A percentile compares a stretch with the other conserved stretches of the same genome.
These are phyloP conservation scores for Kondoa subrosea DNA, from an alignment of 768 basidiomycete genomes.

Conservation along the genomic window DNA sequence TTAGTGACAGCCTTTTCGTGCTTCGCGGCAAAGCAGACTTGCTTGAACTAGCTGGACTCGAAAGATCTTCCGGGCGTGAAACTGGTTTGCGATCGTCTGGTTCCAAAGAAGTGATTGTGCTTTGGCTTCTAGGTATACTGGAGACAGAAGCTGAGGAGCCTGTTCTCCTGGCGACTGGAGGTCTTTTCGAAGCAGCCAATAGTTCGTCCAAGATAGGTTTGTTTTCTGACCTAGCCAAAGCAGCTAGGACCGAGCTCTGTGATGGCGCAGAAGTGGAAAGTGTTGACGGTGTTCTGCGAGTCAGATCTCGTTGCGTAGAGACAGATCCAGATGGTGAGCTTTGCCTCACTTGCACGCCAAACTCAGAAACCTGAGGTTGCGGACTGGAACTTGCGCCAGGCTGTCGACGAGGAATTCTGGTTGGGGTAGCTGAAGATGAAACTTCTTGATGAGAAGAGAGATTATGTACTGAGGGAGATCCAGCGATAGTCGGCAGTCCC, in stretches of 20 bases:
- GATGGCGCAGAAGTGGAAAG: background rate
- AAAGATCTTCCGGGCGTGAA: background rate
- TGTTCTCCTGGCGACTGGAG: background rate
- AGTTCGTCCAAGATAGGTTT: background rate
- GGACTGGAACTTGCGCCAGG: background rate
- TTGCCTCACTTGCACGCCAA: slow-evolving; percentile 55
- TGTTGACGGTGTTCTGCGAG: background rate
- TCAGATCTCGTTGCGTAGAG: background rate
- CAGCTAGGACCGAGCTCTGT: background rate
- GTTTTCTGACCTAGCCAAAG: background rate
- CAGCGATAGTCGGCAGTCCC: slow-evolving; percentile 71
- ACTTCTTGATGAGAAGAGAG: no score
- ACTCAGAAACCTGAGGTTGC: slow-evolving; percentile 39
- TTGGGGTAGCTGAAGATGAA: slow-evolving; percentile 13
- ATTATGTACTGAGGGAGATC: slow-evolving; percentile 44
- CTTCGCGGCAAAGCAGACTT: slow-evolving; percentile 1
- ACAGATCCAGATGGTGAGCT: background rate
- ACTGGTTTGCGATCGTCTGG: no score
- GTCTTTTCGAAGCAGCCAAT: background rate
- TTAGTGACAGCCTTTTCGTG: background rate
- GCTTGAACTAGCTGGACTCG: background rate
- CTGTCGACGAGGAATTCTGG: slow-evolving; percentile 27
- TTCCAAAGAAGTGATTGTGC: background rate
- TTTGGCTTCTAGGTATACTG: slow-evolving; percentile 5
- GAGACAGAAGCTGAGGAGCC: background rate